These are phyloP conservation scores for Hansfordia pulvinata DNA, from an alignment of 2,329 filamentous ascomycete species.

Conservation along the genomic window DNA sequence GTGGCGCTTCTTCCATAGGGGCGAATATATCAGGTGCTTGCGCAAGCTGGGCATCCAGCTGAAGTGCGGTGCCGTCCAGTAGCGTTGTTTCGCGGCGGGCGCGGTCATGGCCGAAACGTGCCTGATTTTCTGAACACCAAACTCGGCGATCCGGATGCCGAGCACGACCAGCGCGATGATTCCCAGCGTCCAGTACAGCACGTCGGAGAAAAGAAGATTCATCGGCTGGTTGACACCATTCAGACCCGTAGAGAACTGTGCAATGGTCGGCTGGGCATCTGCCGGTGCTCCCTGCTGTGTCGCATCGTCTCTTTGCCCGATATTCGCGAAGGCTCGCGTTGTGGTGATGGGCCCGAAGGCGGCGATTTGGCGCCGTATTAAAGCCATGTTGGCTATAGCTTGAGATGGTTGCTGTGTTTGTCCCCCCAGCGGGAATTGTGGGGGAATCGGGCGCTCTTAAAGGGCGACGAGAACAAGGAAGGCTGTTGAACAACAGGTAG, in stretches of 20 bases:
- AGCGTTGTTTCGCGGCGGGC: constrained; percentile 36
- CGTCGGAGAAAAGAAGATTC: constrained; percentile 42
- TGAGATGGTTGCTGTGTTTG: constrained; percentile 3
- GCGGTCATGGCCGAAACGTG: constrained; percentile 45
- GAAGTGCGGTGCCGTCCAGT: constrained; percentile 45
- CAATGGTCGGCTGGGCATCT: constrained; percentile 30
- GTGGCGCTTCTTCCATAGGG: constrained; percentile 50
- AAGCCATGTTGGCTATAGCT: constrained; percentile 11
- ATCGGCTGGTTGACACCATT: constrained; percentile 46
- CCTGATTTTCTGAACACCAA: constrained; percentile 41
- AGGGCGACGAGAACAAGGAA: not conserved
- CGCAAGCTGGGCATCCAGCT: constrained; percentile 49
- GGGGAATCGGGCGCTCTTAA: no score
- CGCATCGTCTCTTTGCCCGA: constrained; percentile 11
- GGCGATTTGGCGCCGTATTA: constrained; percentile 19
- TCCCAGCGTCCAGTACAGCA: constrained; percentile 48
- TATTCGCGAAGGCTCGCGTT: constrained; percentile 12
- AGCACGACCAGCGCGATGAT: constrained; percentile 40
- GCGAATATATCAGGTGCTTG: constrained; percentile 49
- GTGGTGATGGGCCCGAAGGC: constrained; percentile 13
- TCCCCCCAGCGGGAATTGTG: no score
- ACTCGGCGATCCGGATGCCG: constrained; percentile 35
- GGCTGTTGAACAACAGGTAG: no score
- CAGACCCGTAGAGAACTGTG: constrained; percentile 40
- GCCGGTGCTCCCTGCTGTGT: constrained; percentile 7